Evolutionary conservation across 352 stramenopile genomes (phyloP).

Genomic region (Globisporangium nunn): DNA sequence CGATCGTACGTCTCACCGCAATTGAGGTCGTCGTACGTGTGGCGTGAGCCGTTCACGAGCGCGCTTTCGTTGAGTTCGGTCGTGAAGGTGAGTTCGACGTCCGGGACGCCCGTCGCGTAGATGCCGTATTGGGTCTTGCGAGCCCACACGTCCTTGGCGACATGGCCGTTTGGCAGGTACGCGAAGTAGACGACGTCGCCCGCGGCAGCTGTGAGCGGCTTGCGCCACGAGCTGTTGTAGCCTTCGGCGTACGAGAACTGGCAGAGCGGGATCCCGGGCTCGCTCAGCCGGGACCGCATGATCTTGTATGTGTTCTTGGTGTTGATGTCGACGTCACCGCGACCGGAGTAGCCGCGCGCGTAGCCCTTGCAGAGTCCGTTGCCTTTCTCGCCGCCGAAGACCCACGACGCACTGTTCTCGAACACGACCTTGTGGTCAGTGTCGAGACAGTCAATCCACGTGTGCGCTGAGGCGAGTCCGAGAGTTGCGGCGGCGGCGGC

Average conservation of each 20-base stretch:
- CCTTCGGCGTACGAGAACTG: conserved; percentile 2
- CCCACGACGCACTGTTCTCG: conserved; percentile 23
- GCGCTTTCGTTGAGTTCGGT: conserved; percentile 19
- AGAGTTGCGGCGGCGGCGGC: not conserved
- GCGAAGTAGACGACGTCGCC: conserved; percentile 32
- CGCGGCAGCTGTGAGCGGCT: conserved; percentile 1
- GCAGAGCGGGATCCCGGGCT: conserved; percentile 6
- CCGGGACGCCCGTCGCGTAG: conserved; percentile 22
- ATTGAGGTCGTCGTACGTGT: conserved; percentile 28
- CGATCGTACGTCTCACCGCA: conserved; percentile 17
- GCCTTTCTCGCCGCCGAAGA: conserved; percentile 15
- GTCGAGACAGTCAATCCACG: conserved; percentile 37
- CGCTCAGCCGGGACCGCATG: not conserved
- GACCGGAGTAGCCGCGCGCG: conserved; percentile 25
- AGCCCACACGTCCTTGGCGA: conserved; percentile 21
- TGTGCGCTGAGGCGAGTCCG: conserved; percentile 6
- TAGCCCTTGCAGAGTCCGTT: conserved; percentile 30
- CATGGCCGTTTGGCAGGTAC: conserved; percentile 53
- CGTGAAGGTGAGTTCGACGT: conserved; percentile 19
- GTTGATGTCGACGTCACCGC: conserved; percentile 12
- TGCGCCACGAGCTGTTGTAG: conserved; percentile 3
- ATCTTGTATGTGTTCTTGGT: conserved; percentile 27
- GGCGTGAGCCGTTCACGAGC: conserved; percentile 19
- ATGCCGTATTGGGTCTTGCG: conserved; percentile 19
- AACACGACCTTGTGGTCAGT: conserved; percentile 23